phyloP scores from a whole-genome alignment of 2,329 filamentous ascomycete genomes.

The Colletotrichum sp. region DNA sequence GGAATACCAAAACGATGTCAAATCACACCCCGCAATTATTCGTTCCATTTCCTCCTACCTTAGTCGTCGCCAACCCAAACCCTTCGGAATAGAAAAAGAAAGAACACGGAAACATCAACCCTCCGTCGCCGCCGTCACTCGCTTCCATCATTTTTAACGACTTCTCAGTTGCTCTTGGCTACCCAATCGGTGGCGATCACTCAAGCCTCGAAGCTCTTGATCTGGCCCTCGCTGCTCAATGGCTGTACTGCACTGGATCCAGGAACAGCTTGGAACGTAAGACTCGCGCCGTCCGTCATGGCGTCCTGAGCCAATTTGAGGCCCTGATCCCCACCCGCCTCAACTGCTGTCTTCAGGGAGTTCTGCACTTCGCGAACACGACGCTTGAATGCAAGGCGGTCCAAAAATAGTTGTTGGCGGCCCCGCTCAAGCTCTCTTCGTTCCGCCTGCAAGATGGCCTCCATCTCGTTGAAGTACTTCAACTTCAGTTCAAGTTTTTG shows the following conservation, averaged over 20 bases:
- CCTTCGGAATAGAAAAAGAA: not conserved
- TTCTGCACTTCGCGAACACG: conserved; percentile 85
- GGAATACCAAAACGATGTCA: not conserved
- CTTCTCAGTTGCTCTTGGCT: not conserved
- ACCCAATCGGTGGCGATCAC: not conserved
- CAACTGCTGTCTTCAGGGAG: conserved; percentile 63
- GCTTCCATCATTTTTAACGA: not conserved
- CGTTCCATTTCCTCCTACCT: conserved; percentile 14
- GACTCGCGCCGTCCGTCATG: conserved; percentile 52
- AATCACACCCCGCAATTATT: conserved; percentile 10
- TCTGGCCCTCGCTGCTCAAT: conserved; percentile 57
- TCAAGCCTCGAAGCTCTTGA: conserved; percentile 65
- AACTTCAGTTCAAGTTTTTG: conserved; percentile 97
- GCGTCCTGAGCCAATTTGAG: conserved; percentile 52
- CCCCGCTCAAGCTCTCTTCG: conserved; percentile 90
- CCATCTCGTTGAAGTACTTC: conserved; percentile 95
- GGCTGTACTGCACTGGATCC: conserved; percentile 54
- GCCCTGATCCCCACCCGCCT: conserved; percentile 55
- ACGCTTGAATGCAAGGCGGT: conserved; percentile 88
- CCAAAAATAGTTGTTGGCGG: conserved; percentile 91
- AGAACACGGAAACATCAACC: not conserved
- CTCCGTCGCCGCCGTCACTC: not conserved
- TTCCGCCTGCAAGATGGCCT: conserved; percentile 89
- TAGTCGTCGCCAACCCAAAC: conserved; percentile 3
- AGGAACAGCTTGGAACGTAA: conserved; percentile 57